These are phyloP conservation scores for Aspergillus texensis DNA, from an alignment of 2,329 filamentous ascomycete species.

Conservation along the genomic window DNA sequence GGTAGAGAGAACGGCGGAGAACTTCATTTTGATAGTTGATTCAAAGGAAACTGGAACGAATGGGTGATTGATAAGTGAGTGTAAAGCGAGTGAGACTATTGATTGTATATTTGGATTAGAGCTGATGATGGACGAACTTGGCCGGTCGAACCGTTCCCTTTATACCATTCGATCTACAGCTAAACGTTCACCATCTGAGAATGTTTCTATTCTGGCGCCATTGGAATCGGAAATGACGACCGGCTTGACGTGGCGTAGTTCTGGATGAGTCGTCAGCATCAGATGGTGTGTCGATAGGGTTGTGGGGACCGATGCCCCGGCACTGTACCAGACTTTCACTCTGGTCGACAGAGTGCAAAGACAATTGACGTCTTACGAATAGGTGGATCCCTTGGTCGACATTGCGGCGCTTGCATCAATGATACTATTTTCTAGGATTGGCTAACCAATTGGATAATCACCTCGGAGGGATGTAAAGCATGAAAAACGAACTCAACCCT, in stretches of 20 bases:
- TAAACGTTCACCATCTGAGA: not conserved
- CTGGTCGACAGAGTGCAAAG: not conserved
- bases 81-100: not conserved
- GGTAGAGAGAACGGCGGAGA: slow-evolving; percentile 6
- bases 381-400: not conserved
- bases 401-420: not conserved
- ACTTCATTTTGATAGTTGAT: not conserved
- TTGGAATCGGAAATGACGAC: not conserved
- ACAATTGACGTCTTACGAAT: not conserved
- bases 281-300: not conserved
- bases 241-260: not conserved
- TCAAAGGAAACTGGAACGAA: not conserved
- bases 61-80: not conserved
- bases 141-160: not conserved
- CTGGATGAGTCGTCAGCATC: not conserved
- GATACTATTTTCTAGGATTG: not conserved
- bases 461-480: not conserved
- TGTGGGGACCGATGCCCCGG: not conserved
- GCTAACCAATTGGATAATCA: too few species aligned
- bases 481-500: not conserved
- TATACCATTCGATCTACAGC: not conserved
- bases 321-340: not conserved
- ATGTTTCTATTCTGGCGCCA: not conserved
- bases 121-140: not conserved
- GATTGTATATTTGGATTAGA: not conserved